These are phyloP conservation scores for Saussurea involucrata DNA, from an alignment of 129 eudicot species.

Conservation along the genomic window DNA sequence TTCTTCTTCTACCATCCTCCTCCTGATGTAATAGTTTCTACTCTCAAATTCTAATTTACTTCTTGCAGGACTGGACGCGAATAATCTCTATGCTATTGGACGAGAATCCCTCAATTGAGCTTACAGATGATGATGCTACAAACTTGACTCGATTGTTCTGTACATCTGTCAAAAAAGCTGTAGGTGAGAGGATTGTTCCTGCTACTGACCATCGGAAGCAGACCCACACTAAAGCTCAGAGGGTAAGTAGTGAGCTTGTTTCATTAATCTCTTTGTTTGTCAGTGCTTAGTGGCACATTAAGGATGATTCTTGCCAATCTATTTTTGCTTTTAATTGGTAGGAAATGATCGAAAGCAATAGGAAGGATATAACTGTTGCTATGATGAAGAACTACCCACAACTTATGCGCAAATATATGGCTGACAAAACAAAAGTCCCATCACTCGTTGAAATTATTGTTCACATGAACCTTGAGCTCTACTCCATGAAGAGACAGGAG, in stretches of 20 bases:
- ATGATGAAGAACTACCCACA: constrained; percentile 92
- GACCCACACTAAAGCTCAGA: constrained; percentile 70
- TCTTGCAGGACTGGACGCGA: constrained; percentile 86
- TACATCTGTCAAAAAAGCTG: constrained; percentile 86
- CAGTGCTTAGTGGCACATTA: background rate
- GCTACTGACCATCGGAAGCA: constrained; percentile 75
- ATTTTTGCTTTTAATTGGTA: constrained; percentile 25
- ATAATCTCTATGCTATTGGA: constrained; percentile 78
- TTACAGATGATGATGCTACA: constrained; percentile 85
- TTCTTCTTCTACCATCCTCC: background rate
- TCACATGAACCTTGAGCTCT: constrained; percentile 85
- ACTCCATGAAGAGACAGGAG: constrained; percentile 92
- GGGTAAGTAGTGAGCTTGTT: constrained; percentile 36
- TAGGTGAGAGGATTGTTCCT: constrained; percentile 95
- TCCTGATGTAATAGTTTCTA: background rate
- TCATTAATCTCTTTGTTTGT: background rate
- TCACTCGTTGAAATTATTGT: constrained; percentile 64
- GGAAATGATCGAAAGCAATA: constrained; percentile 68
- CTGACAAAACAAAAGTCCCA: constrained; percentile 89
- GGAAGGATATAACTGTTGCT: constrained; percentile 61
- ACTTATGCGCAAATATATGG: constrained; percentile 87
- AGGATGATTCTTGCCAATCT: background rate
- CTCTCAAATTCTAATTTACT: constrained; percentile 8
- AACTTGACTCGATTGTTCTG: constrained; percentile 72
- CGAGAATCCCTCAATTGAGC: constrained; percentile 79